Evolutionary conservation across 257 asterid species (phyloP).

Genomic region (Petunia secreta): DNA sequence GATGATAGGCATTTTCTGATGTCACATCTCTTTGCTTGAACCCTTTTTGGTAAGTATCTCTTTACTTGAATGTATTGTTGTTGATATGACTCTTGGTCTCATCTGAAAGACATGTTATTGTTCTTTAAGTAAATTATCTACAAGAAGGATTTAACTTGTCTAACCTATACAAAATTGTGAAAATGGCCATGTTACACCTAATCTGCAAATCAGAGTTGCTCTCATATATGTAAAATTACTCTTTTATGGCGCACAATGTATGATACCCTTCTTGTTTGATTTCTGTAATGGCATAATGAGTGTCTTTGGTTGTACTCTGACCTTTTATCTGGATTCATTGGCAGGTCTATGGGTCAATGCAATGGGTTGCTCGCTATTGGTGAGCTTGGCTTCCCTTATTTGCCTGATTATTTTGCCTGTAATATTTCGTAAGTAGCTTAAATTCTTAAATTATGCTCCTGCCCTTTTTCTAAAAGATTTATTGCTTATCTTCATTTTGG

Average conservation of each 20-base stretch:
- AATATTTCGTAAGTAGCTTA: conserved; percentile 67
- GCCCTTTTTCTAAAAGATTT: conserved; percentile 23
- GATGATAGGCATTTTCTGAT: neutral
- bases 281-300: conserved; percentile 22
- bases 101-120: neutral
- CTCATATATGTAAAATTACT: neutral
- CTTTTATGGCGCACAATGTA: neutral
- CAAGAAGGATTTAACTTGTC: conserved; percentile 2
- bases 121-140: conserved; percentile 8
- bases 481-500: neutral
- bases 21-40: neutral
- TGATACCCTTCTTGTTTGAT: neutral
- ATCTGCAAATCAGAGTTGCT: neutral
- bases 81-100: neutral
- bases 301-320: conserved; percentile 15
- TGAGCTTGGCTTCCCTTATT: conserved; percentile 97
- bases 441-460: conserved; percentile 18
- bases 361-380: conserved; percentile 94
- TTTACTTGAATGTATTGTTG: neutral
- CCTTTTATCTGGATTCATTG: conserved; percentile 30
- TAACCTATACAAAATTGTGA: neutral
- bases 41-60: neutral
- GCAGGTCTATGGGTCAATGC: conserved; percentile 92
- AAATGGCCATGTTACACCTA: neutral
- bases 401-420: conserved; percentile 92